These are phyloP conservation scores for Plantago elongata DNA, from an alignment of 257 asterid genomes.

Conservation along the genomic window DNA sequence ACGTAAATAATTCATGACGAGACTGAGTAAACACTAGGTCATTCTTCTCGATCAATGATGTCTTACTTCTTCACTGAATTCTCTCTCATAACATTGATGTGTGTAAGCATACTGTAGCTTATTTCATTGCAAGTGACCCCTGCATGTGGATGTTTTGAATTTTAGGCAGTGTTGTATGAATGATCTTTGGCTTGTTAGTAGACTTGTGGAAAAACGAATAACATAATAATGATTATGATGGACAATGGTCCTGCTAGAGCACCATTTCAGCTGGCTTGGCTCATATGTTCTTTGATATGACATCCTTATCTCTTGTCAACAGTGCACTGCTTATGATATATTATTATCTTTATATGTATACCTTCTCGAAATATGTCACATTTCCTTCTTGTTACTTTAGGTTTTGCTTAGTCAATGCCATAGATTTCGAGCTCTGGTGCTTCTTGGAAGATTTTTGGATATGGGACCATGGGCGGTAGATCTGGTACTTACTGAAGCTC, in stretches of 20 bases:
- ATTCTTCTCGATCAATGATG: too few species aligned
- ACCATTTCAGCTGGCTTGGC: too few species aligned
- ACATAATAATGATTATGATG: too few species aligned
- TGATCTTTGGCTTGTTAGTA: too few species aligned
- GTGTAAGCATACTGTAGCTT: too few species aligned
- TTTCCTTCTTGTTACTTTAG: conserved; percentile 34
- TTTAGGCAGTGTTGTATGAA: too few species aligned
- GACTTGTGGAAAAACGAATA: too few species aligned
- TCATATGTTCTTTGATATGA: background rate
- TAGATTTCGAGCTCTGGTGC: conserved; percentile 96
- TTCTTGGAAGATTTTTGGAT: conserved; percentile 97
- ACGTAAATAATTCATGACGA: background rate
- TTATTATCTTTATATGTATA: background rate
- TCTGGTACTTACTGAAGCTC: conserved; percentile 54
- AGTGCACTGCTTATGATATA: background rate
- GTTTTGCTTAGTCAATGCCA: conserved; percentile 98
- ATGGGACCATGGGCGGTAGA: conserved; percentile 99
- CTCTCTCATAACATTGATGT: too few species aligned
- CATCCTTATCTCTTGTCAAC: background rate
- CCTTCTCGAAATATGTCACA: conserved; percentile 11
- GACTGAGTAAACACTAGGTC: background rate
- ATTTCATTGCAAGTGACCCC: too few species aligned
- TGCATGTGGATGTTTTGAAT: too few species aligned
- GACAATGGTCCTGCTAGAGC: too few species aligned
- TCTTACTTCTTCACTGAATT: too few species aligned